Percentiles rank a stretch among this genome's conserved stretches.
Conservation (phyloP, 768 basidiomycete genomes). For the Mycena pura region DNA sequence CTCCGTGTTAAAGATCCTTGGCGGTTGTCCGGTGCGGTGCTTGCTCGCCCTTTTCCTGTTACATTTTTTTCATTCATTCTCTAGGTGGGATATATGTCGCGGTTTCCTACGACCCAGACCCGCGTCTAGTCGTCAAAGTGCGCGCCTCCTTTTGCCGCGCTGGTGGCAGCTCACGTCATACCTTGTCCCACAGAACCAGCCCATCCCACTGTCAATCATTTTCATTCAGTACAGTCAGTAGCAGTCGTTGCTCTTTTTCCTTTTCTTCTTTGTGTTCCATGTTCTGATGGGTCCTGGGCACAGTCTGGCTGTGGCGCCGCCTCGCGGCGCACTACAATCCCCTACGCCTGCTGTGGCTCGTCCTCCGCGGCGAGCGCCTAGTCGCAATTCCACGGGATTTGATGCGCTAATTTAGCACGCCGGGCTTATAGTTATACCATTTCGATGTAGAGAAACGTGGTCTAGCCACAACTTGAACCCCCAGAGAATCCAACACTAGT, state of each 20-base stretch:
- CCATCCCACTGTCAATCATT: slow-evolving; percentile 55
- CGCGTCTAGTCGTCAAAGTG: slow-evolving; percentile 43
- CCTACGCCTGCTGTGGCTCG: slow-evolving; percentile 54
- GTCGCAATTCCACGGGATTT: slow-evolving; percentile 50
- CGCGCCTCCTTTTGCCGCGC: background rate
- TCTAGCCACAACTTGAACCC: too few relatives aligned
- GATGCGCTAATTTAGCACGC: slow-evolving; percentile 15
- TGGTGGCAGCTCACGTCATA: background rate
- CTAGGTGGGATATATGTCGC: slow-evolving; percentile 42
- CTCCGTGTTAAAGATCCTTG: slow-evolving; percentile 83
- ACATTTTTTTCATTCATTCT: background rate
- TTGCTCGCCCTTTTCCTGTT: background rate
- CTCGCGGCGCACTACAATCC: slow-evolving; percentile 66
- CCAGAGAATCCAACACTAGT: too few relatives aligned
- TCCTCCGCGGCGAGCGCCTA: slow-evolving; percentile 56
- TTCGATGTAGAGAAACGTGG: too few relatives aligned
- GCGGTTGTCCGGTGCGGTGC: slow-evolving; percentile 73
- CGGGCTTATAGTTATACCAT: too few relatives aligned
- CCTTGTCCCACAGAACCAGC: slow-evolving; percentile 52
- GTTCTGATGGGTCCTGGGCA: background rate
- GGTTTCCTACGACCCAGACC: slow-evolving; percentile 34
- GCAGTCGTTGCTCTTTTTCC: background rate
- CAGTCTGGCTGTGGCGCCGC: slow-evolving; percentile 57
- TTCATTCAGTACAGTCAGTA: slow-evolving; percentile 66
- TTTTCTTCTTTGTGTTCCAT: background rate